Conservation (phyloP, 83 land plant species). For the Isoetes engelmannii region DNA sequence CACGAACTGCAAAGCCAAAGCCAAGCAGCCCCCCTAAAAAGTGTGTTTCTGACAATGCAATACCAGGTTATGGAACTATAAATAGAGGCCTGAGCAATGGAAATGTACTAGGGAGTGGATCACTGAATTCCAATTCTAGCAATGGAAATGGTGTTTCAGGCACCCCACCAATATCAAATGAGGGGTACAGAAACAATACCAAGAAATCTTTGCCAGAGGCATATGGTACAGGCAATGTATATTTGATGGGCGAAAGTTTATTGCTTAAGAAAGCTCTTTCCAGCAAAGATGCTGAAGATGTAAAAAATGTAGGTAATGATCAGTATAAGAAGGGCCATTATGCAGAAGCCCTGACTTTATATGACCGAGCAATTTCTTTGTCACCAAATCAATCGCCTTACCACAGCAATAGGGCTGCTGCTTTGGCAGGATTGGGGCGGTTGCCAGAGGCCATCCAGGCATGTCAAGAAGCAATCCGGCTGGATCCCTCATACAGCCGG, state of each 20-base stretch:
- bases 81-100: constrained; percentile 8
- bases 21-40: background rate
- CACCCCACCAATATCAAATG: constrained; percentile 6
- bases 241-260: constrained; percentile 23
- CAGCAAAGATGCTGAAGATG: constrained; percentile 57
- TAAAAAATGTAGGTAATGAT: constrained; percentile 79
- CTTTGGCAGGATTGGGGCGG: constrained; percentile 56
- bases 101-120: background rate
- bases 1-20: background rate
- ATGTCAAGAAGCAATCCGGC: constrained; percentile 65
- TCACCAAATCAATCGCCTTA: constrained; percentile 58
- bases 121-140: background rate
- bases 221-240: constrained; percentile 17
- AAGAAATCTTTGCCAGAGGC: background rate
- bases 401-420: constrained; percentile 78
- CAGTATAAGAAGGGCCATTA: constrained; percentile 74
- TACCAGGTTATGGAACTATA: constrained; percentile 5
- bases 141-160: constrained; percentile 4
- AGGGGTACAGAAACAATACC: background rate
- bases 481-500: constrained; percentile 59
- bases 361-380: constrained; percentile 61
- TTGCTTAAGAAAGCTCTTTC: constrained; percentile 23
- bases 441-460: constrained; percentile 67
- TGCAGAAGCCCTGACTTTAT: constrained; percentile 64
- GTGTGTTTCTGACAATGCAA: background rate